Conservation (phyloP, 805 yeast species). For the Hemisphaericaspora nanyangensis region DNA sequence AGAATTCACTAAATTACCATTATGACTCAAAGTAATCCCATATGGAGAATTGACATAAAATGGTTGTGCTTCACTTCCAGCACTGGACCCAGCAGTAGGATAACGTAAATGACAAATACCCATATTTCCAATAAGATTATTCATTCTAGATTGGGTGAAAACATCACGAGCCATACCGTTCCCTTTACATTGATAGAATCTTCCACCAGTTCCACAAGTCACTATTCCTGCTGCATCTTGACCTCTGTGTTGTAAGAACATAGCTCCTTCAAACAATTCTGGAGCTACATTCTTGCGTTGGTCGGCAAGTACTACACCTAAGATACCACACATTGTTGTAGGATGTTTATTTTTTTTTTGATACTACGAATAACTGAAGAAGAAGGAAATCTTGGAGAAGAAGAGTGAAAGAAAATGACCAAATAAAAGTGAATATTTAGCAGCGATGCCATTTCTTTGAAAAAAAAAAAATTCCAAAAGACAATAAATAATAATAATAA, state of each 20-base stretch:
- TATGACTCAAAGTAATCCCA: constrained; percentile 86
- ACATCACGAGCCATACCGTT: constrained; percentile 99
- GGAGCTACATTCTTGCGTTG: constrained; percentile 73
- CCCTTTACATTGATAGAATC: constrained; percentile 96
- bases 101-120: constrained; percentile 93
- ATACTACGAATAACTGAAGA: neutral
- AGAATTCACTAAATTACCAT: constrained; percentile 92
- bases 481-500: neutral
- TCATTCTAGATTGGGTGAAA: constrained; percentile 78
- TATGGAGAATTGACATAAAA: constrained; percentile 97
- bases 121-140: constrained; percentile 84
- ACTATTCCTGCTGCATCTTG: constrained; percentile 99
- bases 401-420: neutral
- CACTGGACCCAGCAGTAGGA: constrained; percentile 96
- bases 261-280: constrained; percentile 87
- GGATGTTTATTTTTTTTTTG: neutral
- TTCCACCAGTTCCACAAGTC: constrained; percentile 90
- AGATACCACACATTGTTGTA: constrained; percentile 81
- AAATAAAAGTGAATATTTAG: neutral
- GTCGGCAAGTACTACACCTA: constrained; percentile 83
- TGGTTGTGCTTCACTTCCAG: constrained; percentile 97
- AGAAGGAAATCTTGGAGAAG: neutral
- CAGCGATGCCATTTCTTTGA: too few relatives aligned
- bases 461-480: neutral
- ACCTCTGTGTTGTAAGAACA: constrained; percentile 94